A percentile compares a stretch with the other conserved stretches of the same genome.
phyloP scores from a whole-genome alignment of 2,329 filamentous ascomycete species.

The Fusarium sp. region DNA sequence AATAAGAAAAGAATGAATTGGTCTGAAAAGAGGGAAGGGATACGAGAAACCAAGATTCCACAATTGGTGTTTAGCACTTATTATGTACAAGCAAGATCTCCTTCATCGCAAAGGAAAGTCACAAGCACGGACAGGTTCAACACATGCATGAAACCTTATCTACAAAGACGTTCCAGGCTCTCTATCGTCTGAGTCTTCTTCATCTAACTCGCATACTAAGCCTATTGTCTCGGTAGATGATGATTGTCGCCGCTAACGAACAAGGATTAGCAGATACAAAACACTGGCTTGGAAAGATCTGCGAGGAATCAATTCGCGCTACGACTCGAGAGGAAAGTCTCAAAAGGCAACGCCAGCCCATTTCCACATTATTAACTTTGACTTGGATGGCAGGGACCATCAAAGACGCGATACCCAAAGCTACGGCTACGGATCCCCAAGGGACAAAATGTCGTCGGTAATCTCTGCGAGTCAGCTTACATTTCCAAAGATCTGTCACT shows the following conservation, averaged over 20 bases:
- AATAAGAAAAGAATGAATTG: too few relatives aligned
- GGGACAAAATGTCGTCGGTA: not conserved
- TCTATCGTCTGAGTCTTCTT: not conserved
- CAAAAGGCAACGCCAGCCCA: not conserved
- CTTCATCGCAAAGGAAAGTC: too few relatives aligned
- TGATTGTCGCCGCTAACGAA: constrained; percentile 4
- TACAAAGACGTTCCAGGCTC: too few relatives aligned
- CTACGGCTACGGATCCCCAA: not conserved
- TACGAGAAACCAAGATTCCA: not conserved
- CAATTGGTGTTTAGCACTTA: not conserved
- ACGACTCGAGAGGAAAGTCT: constrained; percentile 1
- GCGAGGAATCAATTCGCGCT: not conserved
- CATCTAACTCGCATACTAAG: not conserved
- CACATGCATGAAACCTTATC: not conserved
- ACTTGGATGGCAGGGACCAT: not conserved
- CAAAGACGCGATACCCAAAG: not conserved
- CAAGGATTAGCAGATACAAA: not conserved
- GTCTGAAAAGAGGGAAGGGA: not conserved
- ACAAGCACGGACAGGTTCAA: not conserved
- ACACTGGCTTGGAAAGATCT: constrained; percentile 8
- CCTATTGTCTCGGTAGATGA: constrained; percentile 1
- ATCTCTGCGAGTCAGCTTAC: not conserved
- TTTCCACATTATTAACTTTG: constrained; percentile 6
- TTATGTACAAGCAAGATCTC: constrained; percentile 1
- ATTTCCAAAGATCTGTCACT: not conserved